Base-by-base conservation (phyloP, 768 basidiomycete species). In the Naganishia friedmannii region DNA sequence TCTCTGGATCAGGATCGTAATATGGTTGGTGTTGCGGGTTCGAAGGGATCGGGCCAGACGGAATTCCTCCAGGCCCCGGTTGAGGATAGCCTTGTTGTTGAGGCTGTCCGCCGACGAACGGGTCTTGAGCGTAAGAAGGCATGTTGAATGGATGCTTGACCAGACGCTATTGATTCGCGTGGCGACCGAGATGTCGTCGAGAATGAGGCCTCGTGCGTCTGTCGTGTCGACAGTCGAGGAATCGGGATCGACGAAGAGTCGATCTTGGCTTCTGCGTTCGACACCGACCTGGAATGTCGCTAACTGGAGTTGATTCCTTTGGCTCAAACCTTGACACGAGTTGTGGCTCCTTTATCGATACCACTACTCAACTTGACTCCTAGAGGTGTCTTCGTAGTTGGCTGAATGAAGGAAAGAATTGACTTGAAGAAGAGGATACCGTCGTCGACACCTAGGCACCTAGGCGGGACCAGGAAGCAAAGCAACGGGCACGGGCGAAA, bases 1-100 rank as follows among this genome's bases (percentile, higher is more conserved):
- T 78, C 56, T 78, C 78, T 3, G 76, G 73, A 13, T 78, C 77
- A 58, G 73, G 77, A 56, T 80, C 79, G 32, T 75, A 75, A 31
- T 67, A 66, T 34, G 65, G 53, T 34, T 54, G 65, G 21, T 66
- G 70, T 39, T 66, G 70, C 45, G 65, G 68, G 37, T 69, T 58
- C 42, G 68, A 31, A n/a, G 68, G 68, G 15, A 69, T 60, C 26
- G 68, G 68, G 17, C 23, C 56, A 3, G 68, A 31, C 10, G 68
- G 29, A 23, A 69, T 42, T 29, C 68, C 68, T 17, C 68, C 68
- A 12, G 68, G 68, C 10, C 68, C 68, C 5, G 67, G 67, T 29
- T 69, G 68, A n/a, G 68, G 68, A 42, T 63, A 63, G 23, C 60
- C 39, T 42, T 63, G 60, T 29, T 46, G 60, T 37, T 63, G 60